These are phyloP conservation scores for Oryza meridionalis DNA, from an alignment of 176 grass and related monocot species.

Conservation along the genomic window DNA sequence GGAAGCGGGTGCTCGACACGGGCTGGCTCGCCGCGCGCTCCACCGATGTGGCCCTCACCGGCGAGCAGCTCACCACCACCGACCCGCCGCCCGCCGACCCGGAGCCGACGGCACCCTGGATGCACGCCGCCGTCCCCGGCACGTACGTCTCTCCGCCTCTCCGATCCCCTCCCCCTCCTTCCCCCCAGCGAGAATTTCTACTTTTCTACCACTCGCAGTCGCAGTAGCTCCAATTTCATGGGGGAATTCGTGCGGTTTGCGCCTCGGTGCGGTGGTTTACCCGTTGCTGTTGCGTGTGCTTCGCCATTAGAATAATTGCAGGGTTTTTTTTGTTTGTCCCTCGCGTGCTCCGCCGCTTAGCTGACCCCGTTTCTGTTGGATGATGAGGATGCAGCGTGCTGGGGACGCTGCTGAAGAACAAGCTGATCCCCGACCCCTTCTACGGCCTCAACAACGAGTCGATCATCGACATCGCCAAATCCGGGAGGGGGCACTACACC, in stretches of 20 bases:
- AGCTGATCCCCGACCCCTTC: constrained; percentile 88
- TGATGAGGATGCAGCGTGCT: constrained; percentile 65
- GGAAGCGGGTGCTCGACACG: constrained; percentile 80
- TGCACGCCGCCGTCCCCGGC: constrained; percentile 79
- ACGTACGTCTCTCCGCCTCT: constrained; percentile 56
- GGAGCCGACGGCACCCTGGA: constrained; percentile 63
- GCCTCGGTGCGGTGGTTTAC: constrained; percentile 14
- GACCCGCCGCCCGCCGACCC: constrained; percentile 52
- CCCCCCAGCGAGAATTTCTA: background rate
- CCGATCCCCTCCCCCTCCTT: background rate
- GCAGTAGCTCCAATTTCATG: background rate
- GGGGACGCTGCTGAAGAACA: constrained; percentile 86
- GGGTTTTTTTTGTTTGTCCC: constrained; percentile 25
- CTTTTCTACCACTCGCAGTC: no score
- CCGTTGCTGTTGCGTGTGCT: background rate
- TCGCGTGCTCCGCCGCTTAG: background rate
- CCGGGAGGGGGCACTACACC: constrained; percentile 90
- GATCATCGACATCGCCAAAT: constrained; percentile 88
- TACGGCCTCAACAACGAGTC: constrained; percentile 96
- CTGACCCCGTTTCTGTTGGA: constrained; percentile 9
- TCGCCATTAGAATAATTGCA: background rate
- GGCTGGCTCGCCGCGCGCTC: constrained; percentile 93
- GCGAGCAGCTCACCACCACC: constrained; percentile 87
- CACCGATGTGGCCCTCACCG: constrained; percentile 75
- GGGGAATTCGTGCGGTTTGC: background rate